These are phyloP conservation scores for Xylaria multiplex DNA, from an alignment of 2,329 filamentous ascomycete genomes.

Conservation along the genomic window DNA sequence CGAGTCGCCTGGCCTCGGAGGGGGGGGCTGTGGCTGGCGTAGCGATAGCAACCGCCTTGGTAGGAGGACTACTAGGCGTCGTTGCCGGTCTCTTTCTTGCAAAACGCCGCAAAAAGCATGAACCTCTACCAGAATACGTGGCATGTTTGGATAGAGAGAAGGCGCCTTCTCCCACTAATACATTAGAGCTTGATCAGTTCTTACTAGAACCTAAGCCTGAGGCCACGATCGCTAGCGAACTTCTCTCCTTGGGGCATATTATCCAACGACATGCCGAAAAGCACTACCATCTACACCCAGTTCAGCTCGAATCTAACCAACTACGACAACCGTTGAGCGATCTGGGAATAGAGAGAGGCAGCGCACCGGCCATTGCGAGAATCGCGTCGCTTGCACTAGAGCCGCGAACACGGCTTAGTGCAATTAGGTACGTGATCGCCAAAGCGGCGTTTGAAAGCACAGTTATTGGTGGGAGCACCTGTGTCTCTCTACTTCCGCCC, in stretches of 20 bases:
- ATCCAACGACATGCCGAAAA: conserved; percentile 55
- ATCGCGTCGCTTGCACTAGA: conserved; percentile 49
- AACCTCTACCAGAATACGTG: conserved; percentile 26
- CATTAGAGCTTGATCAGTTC: conserved; percentile 48
- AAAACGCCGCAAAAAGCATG: conserved; percentile 37
- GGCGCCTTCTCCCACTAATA: conserved; percentile 31
- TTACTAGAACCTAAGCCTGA: conserved; percentile 51
- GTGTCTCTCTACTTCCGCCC: conserved; percentile 52
- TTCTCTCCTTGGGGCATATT: conserved; percentile 50
- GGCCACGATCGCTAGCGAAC: conserved; percentile 49
- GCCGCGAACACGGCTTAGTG: conserved; percentile 47
- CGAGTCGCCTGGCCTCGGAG: conserved; percentile 15
- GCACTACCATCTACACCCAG: conserved; percentile 50
- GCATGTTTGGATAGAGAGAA: conserved; percentile 35
- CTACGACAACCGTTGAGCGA: conserved; percentile 43
- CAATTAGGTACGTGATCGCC: conserved; percentile 54
- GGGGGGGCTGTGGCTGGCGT: conserved; percentile 37
- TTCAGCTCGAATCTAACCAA: conserved; percentile 34
- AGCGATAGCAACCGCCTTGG: conserved; percentile 35
- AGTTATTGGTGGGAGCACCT: conserved; percentile 43
- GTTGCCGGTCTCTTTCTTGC: conserved; percentile 44
- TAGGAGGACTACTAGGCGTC: conserved; percentile 34
- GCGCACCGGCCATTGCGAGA: conserved; percentile 15
- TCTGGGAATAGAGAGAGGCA: conserved; percentile 44
- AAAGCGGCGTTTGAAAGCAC: conserved; percentile 51